These are phyloP conservation scores for Pichia sp. DNA, from an alignment of 1,139 yeast species.

Conservation along the genomic window DNA sequence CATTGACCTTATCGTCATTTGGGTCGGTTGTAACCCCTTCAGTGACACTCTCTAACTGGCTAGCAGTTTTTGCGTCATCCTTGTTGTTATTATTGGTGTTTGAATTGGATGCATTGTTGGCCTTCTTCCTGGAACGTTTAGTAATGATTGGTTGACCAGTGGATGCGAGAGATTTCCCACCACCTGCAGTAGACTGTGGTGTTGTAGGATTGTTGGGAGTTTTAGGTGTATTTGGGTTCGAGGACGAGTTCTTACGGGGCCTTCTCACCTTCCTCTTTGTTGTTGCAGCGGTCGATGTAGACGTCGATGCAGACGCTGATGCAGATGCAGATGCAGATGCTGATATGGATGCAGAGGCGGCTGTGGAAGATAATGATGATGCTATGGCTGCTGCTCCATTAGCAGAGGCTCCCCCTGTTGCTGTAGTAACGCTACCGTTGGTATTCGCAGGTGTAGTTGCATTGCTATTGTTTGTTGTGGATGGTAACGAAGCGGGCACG, in stretches of 20 bases:
- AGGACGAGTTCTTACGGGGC: conserved; percentile 25
- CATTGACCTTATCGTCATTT: not conserved
- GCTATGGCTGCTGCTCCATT: no score
- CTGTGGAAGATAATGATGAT: no score
- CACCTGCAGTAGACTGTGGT: conserved; percentile 16
- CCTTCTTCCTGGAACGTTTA: conserved; percentile 21
- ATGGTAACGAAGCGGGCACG: no score
- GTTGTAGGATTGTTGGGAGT: conserved; percentile 26
- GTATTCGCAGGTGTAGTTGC: not conserved
- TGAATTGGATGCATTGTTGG: conserved; percentile 14
- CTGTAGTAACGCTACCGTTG: no score
- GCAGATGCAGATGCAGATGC: no score
- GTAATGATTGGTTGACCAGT: conserved; percentile 7
- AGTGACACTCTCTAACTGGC: conserved; percentile 10
- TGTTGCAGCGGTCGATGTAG: not conserved
- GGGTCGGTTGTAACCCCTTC: conserved; percentile 1
- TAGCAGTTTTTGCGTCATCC: conserved; percentile 20
- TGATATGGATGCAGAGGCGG: no score
- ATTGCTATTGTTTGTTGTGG: not conserved
- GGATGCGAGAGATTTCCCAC: not conserved
- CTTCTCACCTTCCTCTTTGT: conserved; percentile 17
- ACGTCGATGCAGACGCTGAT: no score
- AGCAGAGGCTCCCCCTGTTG: no score
- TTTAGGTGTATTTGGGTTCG: conserved; percentile 28
- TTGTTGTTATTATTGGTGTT: conserved; percentile 22